Conservation (phyloP, 2,329 filamentous ascomycete species). For the Arthrinium puccinioides region DNA sequence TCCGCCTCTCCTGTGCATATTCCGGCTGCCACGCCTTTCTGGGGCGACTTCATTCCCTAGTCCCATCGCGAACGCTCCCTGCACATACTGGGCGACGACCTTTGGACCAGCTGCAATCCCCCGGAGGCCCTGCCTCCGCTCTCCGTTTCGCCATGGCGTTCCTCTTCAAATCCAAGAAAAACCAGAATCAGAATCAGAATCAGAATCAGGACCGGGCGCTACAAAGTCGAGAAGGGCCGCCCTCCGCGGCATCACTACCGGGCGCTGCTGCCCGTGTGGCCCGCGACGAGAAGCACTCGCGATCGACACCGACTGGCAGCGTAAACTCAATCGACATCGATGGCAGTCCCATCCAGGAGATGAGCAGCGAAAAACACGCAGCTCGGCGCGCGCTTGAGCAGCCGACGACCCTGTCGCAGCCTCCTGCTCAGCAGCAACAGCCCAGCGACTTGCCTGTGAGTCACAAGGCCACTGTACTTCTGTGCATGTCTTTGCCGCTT, state of each 20-base stretch:
- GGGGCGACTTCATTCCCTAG: no score
- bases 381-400: constrained; percentile 47
- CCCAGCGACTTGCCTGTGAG: constrained; percentile 30
- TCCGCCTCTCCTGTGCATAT: not conserved
- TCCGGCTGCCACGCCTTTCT: no score
- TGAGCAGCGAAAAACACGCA: constrained; percentile 46
- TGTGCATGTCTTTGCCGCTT: no score
- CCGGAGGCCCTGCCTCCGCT: constrained; percentile 1
- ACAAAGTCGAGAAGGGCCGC: constrained; percentile 46
- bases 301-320: constrained; percentile 71
- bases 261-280: constrained; percentile 39
- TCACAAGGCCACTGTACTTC: no score
- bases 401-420: constrained; percentile 30
- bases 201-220: constrained; percentile 56
- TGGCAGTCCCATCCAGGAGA: constrained; percentile 54
- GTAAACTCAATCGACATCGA: constrained; percentile 64
- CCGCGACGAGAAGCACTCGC: constrained; percentile 53
- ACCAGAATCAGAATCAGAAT: no score
- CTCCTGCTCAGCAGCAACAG: constrained; percentile 13
- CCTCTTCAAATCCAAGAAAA: constrained; percentile 79
- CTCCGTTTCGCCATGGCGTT: constrained; percentile 57
- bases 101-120: not conserved
- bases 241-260: constrained; percentile 41
- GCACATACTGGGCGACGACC: no score
- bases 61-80: no score